These are phyloP conservation scores for Myxozyma mucilagina DNA, from an alignment of 805 yeast genomes.

Conservation along the genomic window DNA sequence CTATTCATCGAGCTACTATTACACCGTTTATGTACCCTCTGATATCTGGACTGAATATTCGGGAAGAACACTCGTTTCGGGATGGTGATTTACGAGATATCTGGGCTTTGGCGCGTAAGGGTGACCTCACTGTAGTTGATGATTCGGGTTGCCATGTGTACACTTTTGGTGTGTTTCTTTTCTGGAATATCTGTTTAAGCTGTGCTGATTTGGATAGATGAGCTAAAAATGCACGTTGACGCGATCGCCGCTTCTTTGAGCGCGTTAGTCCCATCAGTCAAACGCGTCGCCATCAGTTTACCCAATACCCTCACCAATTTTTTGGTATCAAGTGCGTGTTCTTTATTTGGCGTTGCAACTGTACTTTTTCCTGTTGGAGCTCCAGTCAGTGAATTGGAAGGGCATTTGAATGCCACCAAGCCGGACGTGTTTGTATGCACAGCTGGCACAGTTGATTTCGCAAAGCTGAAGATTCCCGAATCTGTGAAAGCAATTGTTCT, in stretches of 20 bases:
- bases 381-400: conserved; percentile 3
- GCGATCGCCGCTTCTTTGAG: conserved; percentile 12
- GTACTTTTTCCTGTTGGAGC: conserved; percentile 22
- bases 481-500: conserved; percentile 16
- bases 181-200: not conserved
- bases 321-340: conserved; percentile 20
- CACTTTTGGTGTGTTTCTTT: conserved; percentile 11
- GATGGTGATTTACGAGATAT: conserved; percentile 76
- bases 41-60: conserved; percentile 65
- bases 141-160: not conserved
- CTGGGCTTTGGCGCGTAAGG: conserved; percentile 50
- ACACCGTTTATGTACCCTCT: conserved; percentile 72
- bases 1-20: conserved; percentile 71
- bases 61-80: conserved; percentile 63
- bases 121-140: conserved; percentile 35
- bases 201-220: not conserved
- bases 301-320: conserved; percentile 28
- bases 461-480: conserved; percentile 11
- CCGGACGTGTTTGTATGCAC: conserved; percentile 28
- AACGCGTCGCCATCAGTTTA: conserved; percentile 20
- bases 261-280: conserved; percentile 12
- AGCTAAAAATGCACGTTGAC: conserved; percentile 8
- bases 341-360: conserved; percentile 13
- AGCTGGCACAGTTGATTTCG: conserved; percentile 29
- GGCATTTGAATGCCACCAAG: conserved; percentile 18